Evolutionary conservation across 345 rosid species (phyloP), one percentile per base, ranked within the genome.

Genomic region (Arabis alpina): DNA sequence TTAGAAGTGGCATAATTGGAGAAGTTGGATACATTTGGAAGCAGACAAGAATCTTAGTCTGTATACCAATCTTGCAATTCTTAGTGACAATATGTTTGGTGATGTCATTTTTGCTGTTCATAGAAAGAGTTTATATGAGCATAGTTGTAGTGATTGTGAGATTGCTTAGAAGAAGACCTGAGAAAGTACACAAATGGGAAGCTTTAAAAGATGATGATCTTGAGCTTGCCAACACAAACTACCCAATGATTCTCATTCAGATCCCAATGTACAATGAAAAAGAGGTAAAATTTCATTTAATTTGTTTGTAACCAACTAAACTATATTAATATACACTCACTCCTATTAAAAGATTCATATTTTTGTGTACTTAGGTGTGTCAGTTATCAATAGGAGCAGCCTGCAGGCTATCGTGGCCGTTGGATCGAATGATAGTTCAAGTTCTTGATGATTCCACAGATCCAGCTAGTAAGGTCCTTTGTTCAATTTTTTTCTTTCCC

Each of bases 391-490:
- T 86, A 45, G 88, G 84, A 64, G 88, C 88, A 30, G 85, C 88
- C 0, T 86, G 91, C 45, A 85, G 85, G 34, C 77, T 86, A 34
- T 82, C 85, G 6, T 86, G 91, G 88, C 91, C 88, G 32, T 77
- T 81, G 37, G 82, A 84, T 62, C 71, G 88, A 41, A 69, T 86
- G 78, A 78, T 86, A 67, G 66, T 86, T 49, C 91, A 86, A 80
- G 87, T 86, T 40, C 84, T 86, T 53, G 91, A 86, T 69, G 88
- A 86, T 67, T 86, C 91, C 51, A 86, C 88, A 3, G 85, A 84
- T 76, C 87, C 84, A 40, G 70, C 79, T 41, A 82, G 82, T 68
- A 86, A 86, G 88, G 90, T 86, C 66, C 67, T 76, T 50, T 76
- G 66, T 56, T 70, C 50, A 76, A 49, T 3, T 50, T 47, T 43